Evolutionary conservation across 2,329 filamentous ascomycete species (phyloP), one percentile per base, ranked within the genome.

Genomic region (Fusarium napiforme): DNA sequence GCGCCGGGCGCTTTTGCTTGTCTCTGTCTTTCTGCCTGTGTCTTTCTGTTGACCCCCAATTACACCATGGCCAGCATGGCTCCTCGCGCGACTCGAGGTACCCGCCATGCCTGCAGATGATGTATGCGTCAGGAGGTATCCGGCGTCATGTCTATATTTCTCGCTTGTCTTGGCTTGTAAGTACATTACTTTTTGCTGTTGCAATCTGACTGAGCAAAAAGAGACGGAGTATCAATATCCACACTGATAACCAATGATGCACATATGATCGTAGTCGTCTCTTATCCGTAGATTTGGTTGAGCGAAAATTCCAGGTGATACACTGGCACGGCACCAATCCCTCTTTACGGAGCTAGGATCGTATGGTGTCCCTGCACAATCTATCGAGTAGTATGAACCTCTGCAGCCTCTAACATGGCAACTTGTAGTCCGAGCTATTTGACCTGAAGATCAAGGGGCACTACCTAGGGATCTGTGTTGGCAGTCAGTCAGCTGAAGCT

Each of bases 51-150:
- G 67, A 57, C 73, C 67, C 67, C 43, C 64, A 45, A 70, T 60
- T 69, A 62, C 68, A 72, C 60, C 64, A 70, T 60, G 46, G 43
- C 37, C 68, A 72, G 59, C 64, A 70, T 60, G 46, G 43, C 37
- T 71, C 57, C 50, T 59, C 65, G 57, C 70, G 49, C 72, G 67
- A 73, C 71, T 76, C 64, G 67, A 63, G 74, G 74, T 78, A 78
- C 76, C 70, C 69, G 75, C 74, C 63, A 60, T 74, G 75, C 65
- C 74, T 62, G 72, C 76, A 75, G 60, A 74, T 66, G 65, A 68
- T 73, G 71, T 78, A 78, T 75, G 74, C 53, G 67, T 67, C 67
- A 71, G 67, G 65, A 78, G 59, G 76, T 78, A 77, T 66, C 61
- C 26, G 45, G 53, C 63, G 49, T 58, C 72, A 64, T 59, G 30